Evolutionary conservation across 208 protist species (phyloP).

Genomic region (Crithidia brevicula): DNA sequence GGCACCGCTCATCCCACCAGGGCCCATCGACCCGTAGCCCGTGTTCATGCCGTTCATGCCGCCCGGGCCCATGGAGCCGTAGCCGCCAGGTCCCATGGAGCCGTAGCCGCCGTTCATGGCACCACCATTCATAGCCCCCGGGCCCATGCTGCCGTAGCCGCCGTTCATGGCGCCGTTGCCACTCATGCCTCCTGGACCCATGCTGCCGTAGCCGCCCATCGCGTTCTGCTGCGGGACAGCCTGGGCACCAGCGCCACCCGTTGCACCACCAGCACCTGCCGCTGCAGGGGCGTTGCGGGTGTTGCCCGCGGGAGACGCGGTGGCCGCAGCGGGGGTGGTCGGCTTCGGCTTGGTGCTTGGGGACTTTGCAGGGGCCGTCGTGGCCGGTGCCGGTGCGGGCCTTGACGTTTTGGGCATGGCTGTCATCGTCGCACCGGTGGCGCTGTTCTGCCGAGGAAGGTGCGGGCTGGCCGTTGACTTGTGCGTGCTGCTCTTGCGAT

Average conservation of each 20-base stretch:
- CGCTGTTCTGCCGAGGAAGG: slow-evolving; percentile 7
- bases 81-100: slow-evolving; percentile 21
- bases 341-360: neutral
- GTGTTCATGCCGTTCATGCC: slow-evolving; percentile 14
- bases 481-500: slow-evolving; percentile 3
- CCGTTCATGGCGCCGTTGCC: slow-evolving; percentile 23
- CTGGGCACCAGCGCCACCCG: neutral
- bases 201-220: slow-evolving; percentile 18
- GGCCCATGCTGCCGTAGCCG: slow-evolving; percentile 4
- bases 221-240: slow-evolving; percentile 2
- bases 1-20: slow-evolving; percentile 17
- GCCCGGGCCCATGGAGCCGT: neutral
- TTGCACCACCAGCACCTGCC: neutral
- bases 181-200: slow-evolving; percentile 4
- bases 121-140: too few species aligned
- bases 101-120: slow-evolving; percentile 17
- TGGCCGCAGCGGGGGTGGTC: neutral
- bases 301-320: neutral
- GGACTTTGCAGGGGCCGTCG: neutral
- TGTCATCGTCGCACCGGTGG: neutral
- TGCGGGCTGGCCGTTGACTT: slow-evolving; percentile 2
- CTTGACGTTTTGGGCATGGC: neutral
- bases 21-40: slow-evolving; percentile 14
- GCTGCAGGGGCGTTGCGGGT: neutral
- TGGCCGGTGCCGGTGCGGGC: neutral